phyloP scores from a whole-genome alignment of 148 eudicot genomes.

The Persicaria tinctoria region DNA sequence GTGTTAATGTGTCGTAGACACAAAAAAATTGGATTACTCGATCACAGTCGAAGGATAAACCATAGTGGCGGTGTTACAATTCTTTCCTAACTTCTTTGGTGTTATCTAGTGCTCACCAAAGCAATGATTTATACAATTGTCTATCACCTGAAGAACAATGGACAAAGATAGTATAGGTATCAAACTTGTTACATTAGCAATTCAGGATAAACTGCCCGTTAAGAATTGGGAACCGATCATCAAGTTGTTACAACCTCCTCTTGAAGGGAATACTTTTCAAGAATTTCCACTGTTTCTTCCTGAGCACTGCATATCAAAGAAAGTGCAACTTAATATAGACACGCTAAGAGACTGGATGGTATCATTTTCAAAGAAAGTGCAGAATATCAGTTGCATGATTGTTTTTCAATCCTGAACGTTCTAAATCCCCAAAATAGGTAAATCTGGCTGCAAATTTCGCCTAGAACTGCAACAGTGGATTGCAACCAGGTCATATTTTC shows the following conservation, averaged over 20 bases:
- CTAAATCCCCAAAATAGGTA: neutral
- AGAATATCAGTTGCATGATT: no score
- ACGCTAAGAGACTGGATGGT: neutral
- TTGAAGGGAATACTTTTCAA: constrained; percentile 42
- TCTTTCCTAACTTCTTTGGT: no score
- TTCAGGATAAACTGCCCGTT: neutral
- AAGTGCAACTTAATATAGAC: neutral
- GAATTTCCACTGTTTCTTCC: constrained; percentile 62
- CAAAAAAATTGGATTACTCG: no score
- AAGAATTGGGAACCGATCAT: neutral
- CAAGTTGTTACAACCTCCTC: constrained; percentile 19
- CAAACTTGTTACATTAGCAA: neutral
- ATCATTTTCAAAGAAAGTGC: neutral
- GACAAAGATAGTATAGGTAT: neutral
- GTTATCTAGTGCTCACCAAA: neutral
- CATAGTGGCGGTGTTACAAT: no score
- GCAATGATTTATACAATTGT: neutral
- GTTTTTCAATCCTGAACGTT: no score
- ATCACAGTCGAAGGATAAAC: no score
- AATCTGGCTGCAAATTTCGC: neutral
- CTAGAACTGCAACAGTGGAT: neutral
- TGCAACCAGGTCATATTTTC: neutral
- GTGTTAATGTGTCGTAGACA: no score
- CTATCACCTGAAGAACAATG: neutral
- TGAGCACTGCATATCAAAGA: constrained; percentile 47